Percentiles rank a stretch among this genome's conserved stretches.
These are phyloP conservation scores for Prunus salicina DNA, from an alignment of 306 rosid species.

Conservation along the genomic window DNA sequence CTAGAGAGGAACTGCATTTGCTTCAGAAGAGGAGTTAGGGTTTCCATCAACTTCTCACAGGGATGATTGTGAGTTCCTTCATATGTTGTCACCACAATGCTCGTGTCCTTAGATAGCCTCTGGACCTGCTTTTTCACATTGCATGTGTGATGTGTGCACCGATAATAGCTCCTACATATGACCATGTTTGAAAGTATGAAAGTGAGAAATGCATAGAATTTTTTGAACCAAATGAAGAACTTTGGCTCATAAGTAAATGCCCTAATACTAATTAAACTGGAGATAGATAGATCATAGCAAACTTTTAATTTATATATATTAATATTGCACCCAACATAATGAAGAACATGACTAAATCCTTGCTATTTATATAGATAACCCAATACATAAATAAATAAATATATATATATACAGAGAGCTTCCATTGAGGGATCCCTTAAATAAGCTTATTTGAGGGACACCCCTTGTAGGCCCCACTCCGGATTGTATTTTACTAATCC, in stretches of 20 bases:
- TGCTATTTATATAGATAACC: no score
- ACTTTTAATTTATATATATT: no score
- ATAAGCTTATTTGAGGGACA: no score
- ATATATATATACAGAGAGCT: no score
- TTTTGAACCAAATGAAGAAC: background rate
- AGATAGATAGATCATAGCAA: no score
- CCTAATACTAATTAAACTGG: background rate
- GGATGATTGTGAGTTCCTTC: conserved; percentile 95
- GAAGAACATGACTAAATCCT: no score
- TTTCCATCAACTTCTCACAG: conserved; percentile 87
- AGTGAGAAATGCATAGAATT: background rate
- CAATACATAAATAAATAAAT: no score
- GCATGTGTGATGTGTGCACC: conserved; percentile 92
- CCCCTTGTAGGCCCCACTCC: no score
- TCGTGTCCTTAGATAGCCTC: conserved; percentile 76
- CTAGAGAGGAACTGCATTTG: conserved; percentile 79
- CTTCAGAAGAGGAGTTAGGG: conserved; percentile 84
- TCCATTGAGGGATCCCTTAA: no score
- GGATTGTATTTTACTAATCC: no score
- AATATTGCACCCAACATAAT: no score
- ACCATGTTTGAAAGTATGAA: background rate
- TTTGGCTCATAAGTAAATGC: background rate
- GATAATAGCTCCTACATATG: conserved; percentile 70
- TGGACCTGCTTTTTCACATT: conserved; percentile 93
- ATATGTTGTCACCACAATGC: conserved; percentile 89